phyloP scores from a whole-genome alignment of 2,329 filamentous ascomycete species.

The Fusarium praegraminearum region DNA sequence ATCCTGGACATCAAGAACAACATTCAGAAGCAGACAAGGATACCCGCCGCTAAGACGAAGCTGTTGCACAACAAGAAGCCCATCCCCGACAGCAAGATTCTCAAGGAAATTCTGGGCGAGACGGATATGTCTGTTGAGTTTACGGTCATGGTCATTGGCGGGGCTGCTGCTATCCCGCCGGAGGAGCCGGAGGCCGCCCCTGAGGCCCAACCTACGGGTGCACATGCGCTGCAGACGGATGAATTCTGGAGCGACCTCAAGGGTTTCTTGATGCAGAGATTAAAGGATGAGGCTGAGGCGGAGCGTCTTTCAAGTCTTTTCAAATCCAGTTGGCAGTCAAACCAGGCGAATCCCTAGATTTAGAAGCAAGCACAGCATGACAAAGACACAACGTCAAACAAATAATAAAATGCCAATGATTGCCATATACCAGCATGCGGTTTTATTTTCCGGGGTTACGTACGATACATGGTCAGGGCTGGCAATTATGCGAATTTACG shows the following conservation, averaged over 20 bases:
- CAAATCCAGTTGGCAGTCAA: constrained; percentile 74
- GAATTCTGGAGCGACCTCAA: constrained; percentile 90
- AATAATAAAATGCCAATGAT: constrained; percentile 37
- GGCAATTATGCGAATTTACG: constrained; percentile 48
- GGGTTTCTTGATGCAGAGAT: constrained; percentile 81
- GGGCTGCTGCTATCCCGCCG: constrained; percentile 62
- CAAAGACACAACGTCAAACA: constrained; percentile 31
- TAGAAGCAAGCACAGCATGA: constrained; percentile 20
- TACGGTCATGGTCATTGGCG: constrained; percentile 88
- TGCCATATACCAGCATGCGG: constrained; percentile 49
- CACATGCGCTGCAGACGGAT: constrained; percentile 73
- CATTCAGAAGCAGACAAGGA: constrained; percentile 72
- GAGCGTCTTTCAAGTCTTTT: constrained; percentile 76
- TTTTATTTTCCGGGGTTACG: constrained; percentile 47
- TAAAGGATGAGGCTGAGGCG: constrained; percentile 77
- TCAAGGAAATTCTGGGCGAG: constrained; percentile 77
- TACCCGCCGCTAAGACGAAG: constrained; percentile 83
- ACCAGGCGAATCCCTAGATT: constrained; percentile 48
- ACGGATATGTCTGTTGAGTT: constrained; percentile 72
- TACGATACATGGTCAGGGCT: constrained; percentile 50
- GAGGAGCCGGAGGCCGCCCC: constrained; percentile 54
- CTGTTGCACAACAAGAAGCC: constrained; percentile 91
- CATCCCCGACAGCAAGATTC: constrained; percentile 78
- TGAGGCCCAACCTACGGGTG: constrained; percentile 56
- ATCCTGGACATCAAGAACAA: constrained; percentile 81